Base-by-base conservation (phyloP, 2,329 filamentous ascomycete genomes). In the Septoria petroselini region DNA sequence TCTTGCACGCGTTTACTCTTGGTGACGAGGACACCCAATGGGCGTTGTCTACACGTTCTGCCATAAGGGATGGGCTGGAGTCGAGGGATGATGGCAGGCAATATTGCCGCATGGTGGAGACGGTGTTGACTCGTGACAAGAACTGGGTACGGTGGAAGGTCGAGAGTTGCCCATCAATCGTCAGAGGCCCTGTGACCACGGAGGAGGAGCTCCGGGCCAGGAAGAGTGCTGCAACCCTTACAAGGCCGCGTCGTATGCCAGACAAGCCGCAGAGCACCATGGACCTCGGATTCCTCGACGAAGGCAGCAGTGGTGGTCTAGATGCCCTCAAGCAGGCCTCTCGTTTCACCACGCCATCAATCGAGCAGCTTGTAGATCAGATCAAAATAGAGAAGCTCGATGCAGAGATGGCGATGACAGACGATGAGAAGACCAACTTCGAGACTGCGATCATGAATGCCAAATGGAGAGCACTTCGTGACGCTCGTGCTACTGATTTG, bases 91-190 rank as follows among this genome's bases (percentile, higher is more conserved):
- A 95, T 63, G 93, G 93, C 23, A 87, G 88, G 57, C 95, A 95
- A 70, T 98, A 97, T 70, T 86, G 90, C 70, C 85, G 93, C 31
- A 95, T 97, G 82, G 90, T 98, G 25, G 91, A 97, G 68, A 97
- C 91, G 9, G 91, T 98, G 25, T 80, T 98, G 23, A 88, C 89
- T 18, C 81, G 93, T 56, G 93, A 99, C 70, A 97, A 96, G 74
- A 96, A 97, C 66, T 98, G 94, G 94, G 90, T 94, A 37, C 85
- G 90, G 55, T 99, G 93, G 93, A 99, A 99, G 72, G 85, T 91
- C 53, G 90, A 96, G 67, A 88, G 85, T 59, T 98, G 93, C 67
- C 88, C 89, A 18, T 81, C 85, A 4, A 97, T 99, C 63, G 84
- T 91, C 64, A 80, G 82, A 52, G 81, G 86, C 17, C 75, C 88